phyloP scores from a whole-genome alignment of 306 rosid genomes.

The Vigna unguiculata region DNA sequence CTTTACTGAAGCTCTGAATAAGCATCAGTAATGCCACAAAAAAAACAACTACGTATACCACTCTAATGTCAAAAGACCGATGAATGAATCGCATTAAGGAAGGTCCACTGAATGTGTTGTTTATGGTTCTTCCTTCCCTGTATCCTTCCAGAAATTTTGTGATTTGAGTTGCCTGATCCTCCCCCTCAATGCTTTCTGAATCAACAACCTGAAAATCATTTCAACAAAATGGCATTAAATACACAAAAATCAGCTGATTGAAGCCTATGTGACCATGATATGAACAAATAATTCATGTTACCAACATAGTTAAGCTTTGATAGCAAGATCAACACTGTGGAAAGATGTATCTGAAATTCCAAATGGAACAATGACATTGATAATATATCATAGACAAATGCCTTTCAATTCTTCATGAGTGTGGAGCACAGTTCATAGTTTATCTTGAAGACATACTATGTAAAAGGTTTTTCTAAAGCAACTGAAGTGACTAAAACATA shows the following conservation, averaged over 20 bases:
- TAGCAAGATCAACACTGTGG: background rate
- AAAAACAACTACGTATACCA: slow-evolving; percentile 71
- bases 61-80: slow-evolving; percentile 65
- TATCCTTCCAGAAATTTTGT: slow-evolving; percentile 80
- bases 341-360: slow-evolving; percentile 8
- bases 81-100: slow-evolving; percentile 54
- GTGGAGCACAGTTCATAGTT: background rate
- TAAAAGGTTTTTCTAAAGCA: background rate
- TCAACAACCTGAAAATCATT: slow-evolving; percentile 67
- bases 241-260: slow-evolving; percentile 31
- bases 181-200: slow-evolving; percentile 71
- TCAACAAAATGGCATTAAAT: background rate
- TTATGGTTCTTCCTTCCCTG: slow-evolving; percentile 73
- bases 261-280: background rate
- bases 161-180: slow-evolving; percentile 78
- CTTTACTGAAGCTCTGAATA: slow-evolving; percentile 56
- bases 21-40: slow-evolving; percentile 64
- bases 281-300: background rate
- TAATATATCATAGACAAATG: background rate
- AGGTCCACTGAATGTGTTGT: slow-evolving; percentile 60
- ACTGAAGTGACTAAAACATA: slow-evolving; percentile 12
- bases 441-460: background rate
- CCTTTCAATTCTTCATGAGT: slow-evolving; percentile 2
- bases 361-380: slow-evolving; percentile 6
- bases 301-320: too few relatives aligned